These are phyloP conservation scores for Lachnellula cervina DNA, from an alignment of 2,329 filamentous ascomycete genomes.

Conservation along the genomic window DNA sequence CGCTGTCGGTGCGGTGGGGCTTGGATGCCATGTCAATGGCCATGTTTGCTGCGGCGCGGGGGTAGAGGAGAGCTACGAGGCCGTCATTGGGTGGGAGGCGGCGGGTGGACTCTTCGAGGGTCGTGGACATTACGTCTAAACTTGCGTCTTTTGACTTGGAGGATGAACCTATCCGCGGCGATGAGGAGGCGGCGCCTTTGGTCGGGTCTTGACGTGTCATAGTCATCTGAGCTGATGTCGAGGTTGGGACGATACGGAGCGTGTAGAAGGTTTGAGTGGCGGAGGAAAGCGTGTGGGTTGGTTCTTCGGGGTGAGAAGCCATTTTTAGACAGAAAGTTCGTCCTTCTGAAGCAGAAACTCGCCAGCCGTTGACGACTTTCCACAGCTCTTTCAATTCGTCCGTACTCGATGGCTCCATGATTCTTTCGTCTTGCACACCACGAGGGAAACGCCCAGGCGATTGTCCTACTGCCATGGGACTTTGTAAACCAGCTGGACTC, in stretches of 20 bases:
- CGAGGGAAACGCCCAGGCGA: conserved; percentile 26
- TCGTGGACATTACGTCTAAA: conserved; percentile 50
- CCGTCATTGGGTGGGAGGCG: conserved; percentile 54
- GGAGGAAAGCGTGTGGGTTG: conserved; percentile 63
- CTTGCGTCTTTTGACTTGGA: conserved; percentile 21
- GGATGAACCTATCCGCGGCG: conserved; percentile 16
- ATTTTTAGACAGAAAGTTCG: conserved; percentile 55
- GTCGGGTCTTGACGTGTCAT: conserved; percentile 56
- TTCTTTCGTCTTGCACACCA: conserved; percentile 25
- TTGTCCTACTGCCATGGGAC: conserved; percentile 23
- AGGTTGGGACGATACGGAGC: conserved; percentile 59
- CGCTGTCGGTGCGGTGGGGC: conserved; percentile 46
- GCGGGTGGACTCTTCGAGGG: conserved; percentile 51
- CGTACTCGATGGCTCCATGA: conserved; percentile 34
- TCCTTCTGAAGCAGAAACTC: conserved; percentile 55
- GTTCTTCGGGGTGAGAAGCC: conserved; percentile 52
- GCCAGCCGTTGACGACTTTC: conserved; percentile 67
- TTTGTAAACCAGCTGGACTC: conserved; percentile 25
- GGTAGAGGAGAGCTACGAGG: conserved; percentile 64
- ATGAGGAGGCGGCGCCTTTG: conserved; percentile 37
- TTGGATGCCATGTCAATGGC: conserved; percentile 46
- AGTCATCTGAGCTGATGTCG: conserved; percentile 56
- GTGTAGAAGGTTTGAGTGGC: conserved; percentile 61
- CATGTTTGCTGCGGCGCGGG: conserved; percentile 57
- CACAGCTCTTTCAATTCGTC: conserved; percentile 61